Conservation (phyloP, 192 early-diverging fungal genomes). For the Backusella westeae region DNA sequence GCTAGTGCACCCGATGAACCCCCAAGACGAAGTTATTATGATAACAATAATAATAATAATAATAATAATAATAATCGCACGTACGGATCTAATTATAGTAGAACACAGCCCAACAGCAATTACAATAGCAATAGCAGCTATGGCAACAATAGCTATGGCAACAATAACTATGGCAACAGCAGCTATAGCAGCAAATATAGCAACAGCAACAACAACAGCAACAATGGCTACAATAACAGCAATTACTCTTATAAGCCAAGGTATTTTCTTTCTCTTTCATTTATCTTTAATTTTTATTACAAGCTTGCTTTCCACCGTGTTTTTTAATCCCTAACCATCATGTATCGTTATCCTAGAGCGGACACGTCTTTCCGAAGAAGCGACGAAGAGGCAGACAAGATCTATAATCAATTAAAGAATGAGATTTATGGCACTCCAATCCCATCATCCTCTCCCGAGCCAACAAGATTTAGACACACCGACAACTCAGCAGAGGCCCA, state of each 20-base stretch:
- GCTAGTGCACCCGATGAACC: neutral
- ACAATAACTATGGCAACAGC: neutral
- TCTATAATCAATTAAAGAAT: neutral
- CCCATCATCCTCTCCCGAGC: neutral
- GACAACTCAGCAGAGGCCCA: neutral
- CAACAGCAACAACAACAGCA: neutral
- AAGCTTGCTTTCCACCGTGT: no score
- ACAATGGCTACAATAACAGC: neutral
- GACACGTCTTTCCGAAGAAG: neutral
- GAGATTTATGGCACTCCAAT: neutral
- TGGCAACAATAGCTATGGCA: neutral
- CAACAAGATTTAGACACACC: neutral
- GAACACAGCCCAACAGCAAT: neutral
- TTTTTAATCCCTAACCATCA: neutral
- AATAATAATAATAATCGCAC: neutral
- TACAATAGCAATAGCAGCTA: neutral
- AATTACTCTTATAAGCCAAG: neutral
- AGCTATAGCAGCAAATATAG: neutral
- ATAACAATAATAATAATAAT: neutral
- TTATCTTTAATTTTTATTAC: no score
- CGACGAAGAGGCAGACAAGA: neutral
- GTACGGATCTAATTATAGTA: neutral
- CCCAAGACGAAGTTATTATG: neutral
- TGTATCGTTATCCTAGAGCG: neutral
- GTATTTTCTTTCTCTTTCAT: neutral